A percentile compares a stretch with the other conserved stretches of the same genome.
These are phyloP conservation scores for Marchantia polymorpha DNA, from an alignment of 225 moss, liverwort and hornwort species.

Conservation along the genomic window DNA sequence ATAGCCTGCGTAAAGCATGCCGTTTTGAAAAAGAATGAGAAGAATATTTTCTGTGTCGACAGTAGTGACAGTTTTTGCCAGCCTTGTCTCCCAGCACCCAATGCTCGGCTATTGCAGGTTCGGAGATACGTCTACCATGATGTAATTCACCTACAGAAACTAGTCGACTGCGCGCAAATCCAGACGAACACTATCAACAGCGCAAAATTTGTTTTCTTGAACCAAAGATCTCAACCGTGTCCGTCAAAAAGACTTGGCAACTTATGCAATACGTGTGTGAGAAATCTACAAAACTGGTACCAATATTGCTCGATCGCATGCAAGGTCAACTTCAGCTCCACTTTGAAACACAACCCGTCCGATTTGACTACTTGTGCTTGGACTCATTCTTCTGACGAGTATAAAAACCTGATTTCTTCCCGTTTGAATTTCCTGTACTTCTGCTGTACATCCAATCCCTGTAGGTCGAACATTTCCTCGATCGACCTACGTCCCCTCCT, in stretches of 20 bases:
- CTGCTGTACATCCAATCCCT: too few species aligned
- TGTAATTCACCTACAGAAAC: conserved; percentile 82
- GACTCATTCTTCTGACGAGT: too few species aligned
- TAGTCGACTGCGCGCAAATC: conserved; percentile 85
- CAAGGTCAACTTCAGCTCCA: conserved; percentile 41
- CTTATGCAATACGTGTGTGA: conserved; percentile 88
- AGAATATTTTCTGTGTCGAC: conserved; percentile 95
- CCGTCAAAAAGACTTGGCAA: conserved; percentile 93
- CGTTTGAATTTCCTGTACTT: too few species aligned
- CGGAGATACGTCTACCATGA: conserved; percentile 96
- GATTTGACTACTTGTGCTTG: too few species aligned
- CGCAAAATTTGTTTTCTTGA: conserved; percentile 90
- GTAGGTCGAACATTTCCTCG: too few species aligned
- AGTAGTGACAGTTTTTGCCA: conserved; percentile 95
- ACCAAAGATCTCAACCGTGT: conserved; percentile 93
- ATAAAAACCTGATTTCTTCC: too few species aligned
- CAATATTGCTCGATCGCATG: conserved; percentile 93
- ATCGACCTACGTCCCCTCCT: too few species aligned
- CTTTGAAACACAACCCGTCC: too few species aligned
- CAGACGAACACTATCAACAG: conserved; percentile 99
- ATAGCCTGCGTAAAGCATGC: conserved; percentile 77
- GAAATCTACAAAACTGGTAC: conserved; percentile 85
- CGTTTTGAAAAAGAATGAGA: conserved; percentile 88
- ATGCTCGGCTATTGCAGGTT: conserved; percentile 77
- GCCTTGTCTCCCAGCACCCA: conserved; percentile 89